Conservation (phyloP, 2,329 filamentous ascomycete genomes). For the Xylaria sp. region DNA sequence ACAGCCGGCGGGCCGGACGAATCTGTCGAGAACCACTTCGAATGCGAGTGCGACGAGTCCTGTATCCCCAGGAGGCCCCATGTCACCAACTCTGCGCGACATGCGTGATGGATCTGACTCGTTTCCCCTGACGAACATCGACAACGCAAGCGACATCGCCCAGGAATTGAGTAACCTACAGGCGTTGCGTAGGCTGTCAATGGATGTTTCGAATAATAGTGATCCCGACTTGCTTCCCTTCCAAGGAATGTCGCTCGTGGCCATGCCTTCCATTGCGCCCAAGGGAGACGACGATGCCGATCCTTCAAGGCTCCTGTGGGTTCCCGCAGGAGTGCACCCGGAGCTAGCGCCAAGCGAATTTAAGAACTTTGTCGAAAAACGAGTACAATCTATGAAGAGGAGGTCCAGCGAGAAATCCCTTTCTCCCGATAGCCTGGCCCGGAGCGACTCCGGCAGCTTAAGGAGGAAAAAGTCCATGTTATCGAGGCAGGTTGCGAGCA, state of each 20-base stretch:
- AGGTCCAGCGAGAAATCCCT: slow-evolving; percentile 79
- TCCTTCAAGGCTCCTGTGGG: slow-evolving; percentile 90
- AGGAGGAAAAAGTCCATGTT: slow-evolving; percentile 95
- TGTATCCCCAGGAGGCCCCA: slow-evolving; percentile 49
- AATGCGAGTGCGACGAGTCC: slow-evolving; percentile 52
- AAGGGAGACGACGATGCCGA: slow-evolving; percentile 83
- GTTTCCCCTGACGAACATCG: slow-evolving; percentile 89
- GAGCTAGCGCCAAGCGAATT: slow-evolving; percentile 96
- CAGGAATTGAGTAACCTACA: slow-evolving; percentile 94
- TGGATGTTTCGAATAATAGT: slow-evolving; percentile 82
- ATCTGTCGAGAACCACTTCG: slow-evolving; percentile 48
- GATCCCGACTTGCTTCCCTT: slow-evolving; percentile 83
- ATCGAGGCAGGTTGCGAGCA: slow-evolving; percentile 87
- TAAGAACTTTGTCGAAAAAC: slow-evolving; percentile 94
- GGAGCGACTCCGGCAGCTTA: slow-evolving; percentile 70
- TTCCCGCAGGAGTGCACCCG: slow-evolving; percentile 91
- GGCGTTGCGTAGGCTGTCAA: slow-evolving; percentile 90
- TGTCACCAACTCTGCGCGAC: slow-evolving; percentile 65
- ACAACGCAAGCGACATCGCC: slow-evolving; percentile 86
- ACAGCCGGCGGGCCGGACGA: slow-evolving; percentile 56
- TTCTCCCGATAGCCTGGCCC: slow-evolving; percentile 65
- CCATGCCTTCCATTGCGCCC: slow-evolving; percentile 78
- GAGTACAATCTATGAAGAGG: slow-evolving; percentile 88
- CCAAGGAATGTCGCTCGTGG: slow-evolving; percentile 70
- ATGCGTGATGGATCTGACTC: slow-evolving; percentile 74